Percentiles rank a stretch among this genome's conserved stretches.
phyloP scores from a whole-genome alignment of 345 rosid genomes.

The Eucalyptus fibrosa region DNA sequence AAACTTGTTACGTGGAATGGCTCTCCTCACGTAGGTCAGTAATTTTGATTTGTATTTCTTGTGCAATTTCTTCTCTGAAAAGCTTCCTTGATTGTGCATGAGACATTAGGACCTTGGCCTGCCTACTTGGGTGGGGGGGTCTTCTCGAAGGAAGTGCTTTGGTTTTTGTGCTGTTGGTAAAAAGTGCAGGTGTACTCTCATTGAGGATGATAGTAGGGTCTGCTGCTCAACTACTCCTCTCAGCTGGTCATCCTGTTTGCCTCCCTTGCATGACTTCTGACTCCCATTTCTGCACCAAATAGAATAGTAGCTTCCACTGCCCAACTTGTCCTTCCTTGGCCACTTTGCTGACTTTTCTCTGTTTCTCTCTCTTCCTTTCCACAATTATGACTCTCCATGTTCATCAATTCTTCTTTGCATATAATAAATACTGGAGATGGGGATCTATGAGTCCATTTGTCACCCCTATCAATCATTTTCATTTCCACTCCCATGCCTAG shows the following conservation, averaged over 20 bases:
- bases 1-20: slow-evolving; percentile 66
- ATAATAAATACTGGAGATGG: not conserved
- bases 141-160: not conserved
- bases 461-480: not conserved
- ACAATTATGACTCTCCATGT: not conserved
- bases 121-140: not conserved
- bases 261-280: not conserved
- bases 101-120: not conserved
- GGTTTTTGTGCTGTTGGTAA: not conserved
- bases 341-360: not conserved
- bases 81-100: not conserved
- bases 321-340: not conserved
- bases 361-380: not conserved
- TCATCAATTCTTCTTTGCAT: not conserved
- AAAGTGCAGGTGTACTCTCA: not conserved
- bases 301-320: not conserved
- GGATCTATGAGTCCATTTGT: not conserved
- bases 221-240: not conserved
- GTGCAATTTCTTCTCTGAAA: not conserved
- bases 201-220: not conserved
- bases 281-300: not conserved
- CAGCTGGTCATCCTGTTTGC: not conserved
- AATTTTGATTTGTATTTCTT: not conserved
- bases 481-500: not conserved
- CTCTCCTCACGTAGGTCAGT: slow-evolving; percentile 90